Percentiles rank a stretch among this genome's conserved stretches.
Evolutionary conservation across 352 stramenopile genomes (phyloP).

Genomic region (Globisporangium megalacanthum): DNA sequence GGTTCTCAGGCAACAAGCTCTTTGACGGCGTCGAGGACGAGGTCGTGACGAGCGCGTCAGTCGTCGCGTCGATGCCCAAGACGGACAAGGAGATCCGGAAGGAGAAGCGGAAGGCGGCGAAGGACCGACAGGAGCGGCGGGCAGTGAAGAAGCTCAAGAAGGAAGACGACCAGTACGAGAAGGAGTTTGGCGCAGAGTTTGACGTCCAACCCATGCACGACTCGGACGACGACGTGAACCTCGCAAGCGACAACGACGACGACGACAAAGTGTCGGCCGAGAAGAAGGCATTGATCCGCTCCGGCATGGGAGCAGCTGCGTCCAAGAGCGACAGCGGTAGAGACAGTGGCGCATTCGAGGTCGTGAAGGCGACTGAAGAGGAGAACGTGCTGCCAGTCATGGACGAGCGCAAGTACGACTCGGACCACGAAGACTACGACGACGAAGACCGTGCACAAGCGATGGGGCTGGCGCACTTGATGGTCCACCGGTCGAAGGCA

Average conservation of each 20-base stretch:
- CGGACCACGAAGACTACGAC: conserved; percentile 97
- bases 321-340: conserved; percentile 27
- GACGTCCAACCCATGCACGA: conserved; percentile 38
- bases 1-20: conserved; percentile 82
- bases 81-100: conserved; percentile 98
- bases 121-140: conserved; percentile 88
- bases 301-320: conserved; percentile 69
- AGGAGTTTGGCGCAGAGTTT: conserved; percentile 73
- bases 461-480: conserved; percentile 97
- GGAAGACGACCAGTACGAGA: conserved; percentile 80
- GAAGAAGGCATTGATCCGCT: conserved; percentile 82
- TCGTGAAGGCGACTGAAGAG: conserved; percentile 40
- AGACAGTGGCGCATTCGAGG: conserved; percentile 31
- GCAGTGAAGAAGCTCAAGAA: conserved; percentile 71
- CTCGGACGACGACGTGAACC: conserved; percentile 31
- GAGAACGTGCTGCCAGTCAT: conserved; percentile 34
- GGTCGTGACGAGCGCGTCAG: conserved; percentile 28
- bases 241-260: conserved; percentile 41
- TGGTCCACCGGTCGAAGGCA: conserved; percentile 95
- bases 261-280: conserved; percentile 55
- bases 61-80: conserved; percentile 90
- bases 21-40: conserved; percentile 73
- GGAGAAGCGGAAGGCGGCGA: conserved; percentile 95
- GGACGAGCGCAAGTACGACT: conserved; percentile 93
- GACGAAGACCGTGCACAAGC: conserved; percentile 94